A percentile compares a stretch with the other conserved stretches of the same genome.
phyloP scores from a whole-genome alignment of 1,139 yeast species.

The Yamadazyma diddensiae region DNA sequence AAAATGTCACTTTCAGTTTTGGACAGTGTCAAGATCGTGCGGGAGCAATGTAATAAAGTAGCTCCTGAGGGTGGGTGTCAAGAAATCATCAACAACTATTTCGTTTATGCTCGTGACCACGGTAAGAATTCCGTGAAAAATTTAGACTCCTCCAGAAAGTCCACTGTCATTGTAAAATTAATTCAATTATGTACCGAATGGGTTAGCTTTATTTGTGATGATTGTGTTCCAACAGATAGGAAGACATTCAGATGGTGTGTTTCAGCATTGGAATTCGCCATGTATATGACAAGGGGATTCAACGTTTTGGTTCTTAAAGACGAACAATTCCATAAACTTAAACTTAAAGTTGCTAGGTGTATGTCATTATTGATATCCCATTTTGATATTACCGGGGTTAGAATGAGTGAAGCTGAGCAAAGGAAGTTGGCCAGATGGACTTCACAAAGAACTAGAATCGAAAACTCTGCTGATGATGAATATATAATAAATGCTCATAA shows the following conservation, averaged over 20 bases:
- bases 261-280: constrained; percentile 89
- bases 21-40: constrained; percentile 57
- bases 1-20: constrained; percentile 67
- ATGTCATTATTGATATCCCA: constrained; percentile 92
- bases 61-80: constrained; percentile 59
- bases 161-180: constrained; percentile 68
- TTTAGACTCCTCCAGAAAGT: constrained; percentile 63
- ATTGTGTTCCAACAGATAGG: constrained; percentile 87
- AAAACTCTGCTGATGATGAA: constrained; percentile 61
- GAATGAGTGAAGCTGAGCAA: constrained; percentile 81
- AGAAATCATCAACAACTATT: constrained; percentile 74
- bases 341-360: constrained; percentile 88
- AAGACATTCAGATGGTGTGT: constrained; percentile 96
- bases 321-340: constrained; percentile 68
- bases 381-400: constrained; percentile 97
- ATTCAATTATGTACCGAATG: constrained; percentile 81
- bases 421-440: constrained; percentile 52
- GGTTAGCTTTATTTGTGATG: constrained; percentile 92
- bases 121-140: constrained; percentile 70
- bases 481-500: constrained; percentile 52
- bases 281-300: constrained; percentile 91
- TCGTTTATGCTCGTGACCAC: constrained; percentile 78
- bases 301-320: constrained; percentile 79
- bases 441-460: constrained; percentile 44
- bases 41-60: constrained; percentile 38